Percentiles rank a stretch among this genome's conserved stretches.
Conservation (phyloP, 306 rosid species). For the Fragaria ananassa region DNA sequence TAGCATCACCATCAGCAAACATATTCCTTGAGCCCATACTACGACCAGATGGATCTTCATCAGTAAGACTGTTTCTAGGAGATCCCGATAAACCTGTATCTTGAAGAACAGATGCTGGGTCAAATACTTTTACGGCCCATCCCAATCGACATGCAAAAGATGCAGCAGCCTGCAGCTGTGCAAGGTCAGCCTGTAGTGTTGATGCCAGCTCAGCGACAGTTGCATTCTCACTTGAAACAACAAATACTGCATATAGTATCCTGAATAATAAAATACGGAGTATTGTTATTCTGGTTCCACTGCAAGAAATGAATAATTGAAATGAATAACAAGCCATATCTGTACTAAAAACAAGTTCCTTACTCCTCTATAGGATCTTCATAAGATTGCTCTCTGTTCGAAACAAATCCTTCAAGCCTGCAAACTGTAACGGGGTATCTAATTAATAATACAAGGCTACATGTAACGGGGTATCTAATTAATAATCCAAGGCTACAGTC, state of each 20-base stretch:
- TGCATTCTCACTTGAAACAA: conserved; percentile 90
- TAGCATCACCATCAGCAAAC: conserved; percentile 49
- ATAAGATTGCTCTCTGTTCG: conserved; percentile 95
- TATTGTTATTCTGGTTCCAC: conserved; percentile 26
- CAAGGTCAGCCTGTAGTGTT: conserved; percentile 80
- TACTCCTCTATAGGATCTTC: conserved; percentile 99
- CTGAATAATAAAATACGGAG: conserved; percentile 36
- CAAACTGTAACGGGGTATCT: conserved; percentile 58
- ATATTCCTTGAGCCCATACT: conserved; percentile 47
- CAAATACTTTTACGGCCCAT: conserved; percentile 88
- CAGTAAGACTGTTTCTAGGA: conserved; percentile 51
- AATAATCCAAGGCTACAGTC: conserved; percentile 20
- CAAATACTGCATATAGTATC: conserved; percentile 93
- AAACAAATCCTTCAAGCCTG: conserved; percentile 98
- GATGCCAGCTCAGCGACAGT: conserved; percentile 88
- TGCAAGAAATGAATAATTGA: conserved; percentile 13
- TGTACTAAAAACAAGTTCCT: conserved; percentile 42
- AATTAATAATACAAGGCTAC: conserved; percentile 23
- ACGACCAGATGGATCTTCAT: conserved; percentile 56
- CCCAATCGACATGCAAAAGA: conserved; percentile 84
- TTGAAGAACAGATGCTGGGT: conserved; percentile 68
- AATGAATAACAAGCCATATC: conserved; percentile 22
- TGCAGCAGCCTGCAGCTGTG: conserved; percentile 88
- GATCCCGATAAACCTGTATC: conserved; percentile 49
- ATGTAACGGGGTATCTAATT: conserved; percentile 38